A percentile compares a stretch with the other conserved stretches of the same genome.
These are phyloP conservation scores for Coemansia sp. DNA, from an alignment of 192 early-diverging fungal genomes.

Conservation along the genomic window DNA sequence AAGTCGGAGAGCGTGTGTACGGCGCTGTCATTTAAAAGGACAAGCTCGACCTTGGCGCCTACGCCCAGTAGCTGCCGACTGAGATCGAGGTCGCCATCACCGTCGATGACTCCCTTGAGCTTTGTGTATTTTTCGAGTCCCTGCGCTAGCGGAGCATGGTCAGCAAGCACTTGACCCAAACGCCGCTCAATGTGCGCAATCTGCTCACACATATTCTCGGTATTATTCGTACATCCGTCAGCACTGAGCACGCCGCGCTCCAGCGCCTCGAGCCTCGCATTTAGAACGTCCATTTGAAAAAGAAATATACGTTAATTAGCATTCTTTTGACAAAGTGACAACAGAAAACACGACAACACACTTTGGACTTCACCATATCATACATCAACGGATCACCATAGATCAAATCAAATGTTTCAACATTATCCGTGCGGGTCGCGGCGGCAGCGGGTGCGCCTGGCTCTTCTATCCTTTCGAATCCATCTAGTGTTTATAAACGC, in stretches of 20 bases:
- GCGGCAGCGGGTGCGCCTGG: slow-evolving; percentile 4
- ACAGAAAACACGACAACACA: neutral
- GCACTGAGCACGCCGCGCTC: slow-evolving; percentile 39
- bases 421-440: neutral
- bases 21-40: slow-evolving; percentile 36
- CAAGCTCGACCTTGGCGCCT: slow-evolving; percentile 42
- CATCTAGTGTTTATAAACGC: slow-evolving; percentile 34
- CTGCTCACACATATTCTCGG: slow-evolving; percentile 27
- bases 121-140: slow-evolving; percentile 45
- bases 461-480: slow-evolving; percentile 12
- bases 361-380: neutral
- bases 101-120: slow-evolving; percentile 45
- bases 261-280: slow-evolving; percentile 31
- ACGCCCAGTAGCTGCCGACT: slow-evolving; percentile 37
- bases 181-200: slow-evolving; percentile 34
- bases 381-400: neutral
- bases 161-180: slow-evolving; percentile 24
- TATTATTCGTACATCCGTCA: neutral
- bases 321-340: neutral
- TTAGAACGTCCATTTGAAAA: slow-evolving; percentile 33
- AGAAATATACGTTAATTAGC: neutral
- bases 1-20: slow-evolving; percentile 32
- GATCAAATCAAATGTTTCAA: neutral
- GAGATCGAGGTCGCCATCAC: slow-evolving; percentile 48
- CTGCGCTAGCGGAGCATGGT: slow-evolving; percentile 20